Evolutionary conservation across 1,284 basidiomycete genomes (phyloP).

Genomic region (Ustilago trichophora): DNA sequence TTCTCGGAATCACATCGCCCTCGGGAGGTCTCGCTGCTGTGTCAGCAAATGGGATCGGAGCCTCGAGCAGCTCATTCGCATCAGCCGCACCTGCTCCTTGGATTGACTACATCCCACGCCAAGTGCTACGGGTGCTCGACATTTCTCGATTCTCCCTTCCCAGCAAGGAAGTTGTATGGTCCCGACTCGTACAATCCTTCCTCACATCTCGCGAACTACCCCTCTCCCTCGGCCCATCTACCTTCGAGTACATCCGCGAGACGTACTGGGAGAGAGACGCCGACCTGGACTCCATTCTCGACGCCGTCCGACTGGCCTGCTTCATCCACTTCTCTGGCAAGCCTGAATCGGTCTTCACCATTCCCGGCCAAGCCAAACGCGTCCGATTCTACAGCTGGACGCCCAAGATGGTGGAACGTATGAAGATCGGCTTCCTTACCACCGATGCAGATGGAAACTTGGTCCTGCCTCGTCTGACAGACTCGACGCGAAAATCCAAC

Average conservation of each 20-base stretch:
- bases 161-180: slow-evolving; percentile 51
- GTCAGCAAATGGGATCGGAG: slow-evolving; percentile 8
- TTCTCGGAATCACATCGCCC: slow-evolving; percentile 45
- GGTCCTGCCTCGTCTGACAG: slow-evolving; percentile 22
- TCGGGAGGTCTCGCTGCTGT: slow-evolving; percentile 33
- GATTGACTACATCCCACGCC: slow-evolving; percentile 45
- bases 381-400: slow-evolving; percentile 34
- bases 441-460: slow-evolving; percentile 6
- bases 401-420: slow-evolving; percentile 32
- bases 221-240: slow-evolving; percentile 44
- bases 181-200: slow-evolving; percentile 39
- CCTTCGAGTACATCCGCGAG: slow-evolving; percentile 49
- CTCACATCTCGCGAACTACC: slow-evolving; percentile 28
- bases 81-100: slow-evolving; percentile 39
- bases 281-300: slow-evolving; percentile 43
- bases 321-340: slow-evolving; percentile 50
- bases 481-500: not conserved
- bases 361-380: slow-evolving; percentile 23
- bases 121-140: slow-evolving; percentile 42
- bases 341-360: slow-evolving; percentile 46
- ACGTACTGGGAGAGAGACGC: slow-evolving; percentile 54
- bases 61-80: slow-evolving; percentile 13
- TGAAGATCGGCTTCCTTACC: slow-evolving; percentile 32
- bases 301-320: slow-evolving; percentile 44
- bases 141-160: slow-evolving; percentile 43